phyloP scores from a whole-genome alignment of 2,329 filamentous ascomycete genomes.

The Dothideomycetes sp. region DNA sequence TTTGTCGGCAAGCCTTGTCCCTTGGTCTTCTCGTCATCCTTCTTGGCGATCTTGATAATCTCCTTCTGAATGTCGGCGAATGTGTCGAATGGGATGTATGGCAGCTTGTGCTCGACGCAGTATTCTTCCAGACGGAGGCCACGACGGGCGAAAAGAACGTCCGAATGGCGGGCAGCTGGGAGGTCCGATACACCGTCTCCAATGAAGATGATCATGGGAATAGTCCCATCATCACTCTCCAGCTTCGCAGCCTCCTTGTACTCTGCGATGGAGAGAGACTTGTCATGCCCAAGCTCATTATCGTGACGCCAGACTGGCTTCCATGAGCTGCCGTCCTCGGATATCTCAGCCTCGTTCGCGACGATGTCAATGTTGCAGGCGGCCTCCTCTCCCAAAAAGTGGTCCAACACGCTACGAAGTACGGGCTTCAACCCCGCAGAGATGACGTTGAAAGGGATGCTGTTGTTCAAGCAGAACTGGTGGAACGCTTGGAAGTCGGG shows the following conservation, averaged over 20 bases:
- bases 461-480: slow-evolving; percentile 49
- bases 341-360: slow-evolving; percentile 55
- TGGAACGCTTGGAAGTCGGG: slow-evolving; percentile 54
- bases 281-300: slow-evolving; percentile 55
- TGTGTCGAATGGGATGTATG: slow-evolving; percentile 52
- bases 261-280: slow-evolving; percentile 53
- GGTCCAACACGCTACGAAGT: slow-evolving; percentile 49
- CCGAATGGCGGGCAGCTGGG: slow-evolving; percentile 53
- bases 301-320: slow-evolving; percentile 58
- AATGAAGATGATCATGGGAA: slow-evolving; percentile 59
- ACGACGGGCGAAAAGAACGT: slow-evolving; percentile 57
- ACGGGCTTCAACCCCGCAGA: slow-evolving; percentile 57
- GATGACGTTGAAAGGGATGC: slow-evolving; percentile 59
- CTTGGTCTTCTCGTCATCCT: slow-evolving; percentile 51
- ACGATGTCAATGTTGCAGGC: slow-evolving; percentile 53
- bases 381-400: slow-evolving; percentile 52
- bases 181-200: slow-evolving; percentile 60
- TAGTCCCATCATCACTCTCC: slow-evolving; percentile 46
- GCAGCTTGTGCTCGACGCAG: slow-evolving; percentile 50
- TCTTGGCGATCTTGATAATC: slow-evolving; percentile 44
- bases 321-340: slow-evolving; percentile 47
- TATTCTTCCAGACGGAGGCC: slow-evolving; percentile 56
- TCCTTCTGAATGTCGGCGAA: slow-evolving; percentile 56
- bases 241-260: slow-evolving; percentile 44
- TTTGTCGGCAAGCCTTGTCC: slow-evolving; percentile 47